A percentile compares a stretch with the other conserved stretches of the same genome.
Conservation (phyloP, 495 filamentous ascomycete species). For the Immersiella caudata region DNA sequence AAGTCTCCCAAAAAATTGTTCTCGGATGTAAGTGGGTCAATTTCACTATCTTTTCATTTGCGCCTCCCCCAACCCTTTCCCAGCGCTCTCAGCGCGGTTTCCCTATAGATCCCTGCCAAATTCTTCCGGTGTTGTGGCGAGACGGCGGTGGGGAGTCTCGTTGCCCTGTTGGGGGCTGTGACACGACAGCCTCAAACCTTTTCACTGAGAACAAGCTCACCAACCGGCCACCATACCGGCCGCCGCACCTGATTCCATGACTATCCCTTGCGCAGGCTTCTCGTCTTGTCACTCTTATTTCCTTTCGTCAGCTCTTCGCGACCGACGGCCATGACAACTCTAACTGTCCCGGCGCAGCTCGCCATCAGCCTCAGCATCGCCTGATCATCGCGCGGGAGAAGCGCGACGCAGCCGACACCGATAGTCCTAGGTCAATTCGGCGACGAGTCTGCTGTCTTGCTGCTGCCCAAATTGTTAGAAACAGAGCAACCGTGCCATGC, state of each 20-base stretch:
- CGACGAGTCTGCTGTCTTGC: neutral
- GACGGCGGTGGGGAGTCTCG: neutral
- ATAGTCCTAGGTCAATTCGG: neutral
- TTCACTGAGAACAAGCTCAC: neutral
- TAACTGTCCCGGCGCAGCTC: constrained; percentile 1
- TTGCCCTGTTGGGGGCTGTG: neutral
- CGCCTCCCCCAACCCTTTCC: neutral
- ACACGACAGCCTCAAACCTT: neutral
- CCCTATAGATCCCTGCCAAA: neutral
- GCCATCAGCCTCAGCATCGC: constrained; percentile 8
- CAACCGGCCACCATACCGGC: neutral
- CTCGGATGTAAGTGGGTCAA: neutral
- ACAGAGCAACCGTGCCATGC: constrained; percentile 2
- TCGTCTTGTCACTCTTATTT: neutral
- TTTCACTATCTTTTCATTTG: neutral
- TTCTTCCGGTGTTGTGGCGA: neutral
- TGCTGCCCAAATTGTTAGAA: neutral
- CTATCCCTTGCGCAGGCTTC: neutral
- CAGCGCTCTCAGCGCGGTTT: neutral
- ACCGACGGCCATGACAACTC: constrained; percentile 10
- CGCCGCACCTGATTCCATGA: neutral
- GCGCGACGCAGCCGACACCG: neutral
- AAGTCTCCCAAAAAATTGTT: neutral
- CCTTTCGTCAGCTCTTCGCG: neutral
- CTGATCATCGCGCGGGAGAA: neutral